phyloP scores from a whole-genome alignment of 148 eudicot species.

The Spergularia marina region DNA sequence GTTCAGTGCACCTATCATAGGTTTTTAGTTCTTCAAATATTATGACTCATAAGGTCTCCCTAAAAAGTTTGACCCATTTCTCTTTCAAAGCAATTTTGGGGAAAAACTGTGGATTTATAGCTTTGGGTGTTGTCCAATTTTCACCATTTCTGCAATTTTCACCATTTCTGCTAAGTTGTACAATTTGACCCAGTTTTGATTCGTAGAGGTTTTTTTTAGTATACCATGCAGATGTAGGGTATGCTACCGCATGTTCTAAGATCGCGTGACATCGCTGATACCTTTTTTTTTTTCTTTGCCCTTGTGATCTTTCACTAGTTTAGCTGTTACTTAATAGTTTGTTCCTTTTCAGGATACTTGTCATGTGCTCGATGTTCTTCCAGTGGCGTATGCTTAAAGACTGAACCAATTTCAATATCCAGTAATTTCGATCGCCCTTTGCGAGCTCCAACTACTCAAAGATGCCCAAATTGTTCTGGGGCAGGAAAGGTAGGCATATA shows the following conservation, averaged over 20 bases:
- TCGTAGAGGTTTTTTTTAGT: no score
- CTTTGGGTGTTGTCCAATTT: no score
- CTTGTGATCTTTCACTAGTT: background rate
- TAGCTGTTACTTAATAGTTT: background rate
- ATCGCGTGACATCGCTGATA: background rate
- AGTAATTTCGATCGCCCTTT: slow-evolving; percentile 55
- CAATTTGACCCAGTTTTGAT: no score
- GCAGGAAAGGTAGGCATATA: slow-evolving; percentile 72
- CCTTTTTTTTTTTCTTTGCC: background rate
- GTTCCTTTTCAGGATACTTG: slow-evolving; percentile 62
- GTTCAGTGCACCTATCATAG: no score
- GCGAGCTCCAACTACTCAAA: slow-evolving; percentile 63
- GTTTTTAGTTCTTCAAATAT: no score
- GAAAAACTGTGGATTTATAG: no score
- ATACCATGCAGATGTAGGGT: background rate
- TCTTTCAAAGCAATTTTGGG: no score
- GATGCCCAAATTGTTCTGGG: slow-evolving; percentile 87
- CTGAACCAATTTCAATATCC: slow-evolving; percentile 68
- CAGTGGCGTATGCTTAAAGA: slow-evolving; percentile 71
- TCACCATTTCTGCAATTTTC: no score
- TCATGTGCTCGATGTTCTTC: slow-evolving; percentile 91
- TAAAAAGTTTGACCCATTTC: no score
- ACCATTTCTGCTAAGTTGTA: no score
- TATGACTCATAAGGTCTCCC: no score
- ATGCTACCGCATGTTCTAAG: background rate